These are phyloP conservation scores for Phytophthora pluvialis DNA, from an alignment of 352 stramenopile species.

Conservation along the genomic window DNA sequence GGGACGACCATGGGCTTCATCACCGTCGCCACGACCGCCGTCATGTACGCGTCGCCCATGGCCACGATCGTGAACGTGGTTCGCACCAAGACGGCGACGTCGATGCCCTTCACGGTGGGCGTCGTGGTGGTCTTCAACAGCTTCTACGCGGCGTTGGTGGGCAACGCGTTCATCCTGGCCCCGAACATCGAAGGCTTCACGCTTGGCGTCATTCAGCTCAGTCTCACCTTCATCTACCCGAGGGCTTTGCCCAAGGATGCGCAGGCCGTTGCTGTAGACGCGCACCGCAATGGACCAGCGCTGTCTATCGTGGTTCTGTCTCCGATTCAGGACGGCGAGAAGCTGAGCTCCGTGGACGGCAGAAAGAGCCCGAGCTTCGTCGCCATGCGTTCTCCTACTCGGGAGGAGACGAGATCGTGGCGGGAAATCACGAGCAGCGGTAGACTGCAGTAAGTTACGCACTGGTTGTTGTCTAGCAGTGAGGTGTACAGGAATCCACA, in stretches of 20 bases:
- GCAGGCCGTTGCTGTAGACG: neutral
- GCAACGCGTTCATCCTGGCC: constrained; percentile 43
- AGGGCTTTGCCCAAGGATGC: constrained; percentile 32
- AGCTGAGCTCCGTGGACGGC: constrained; percentile 8
- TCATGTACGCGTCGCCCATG: constrained; percentile 55
- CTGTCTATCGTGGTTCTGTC: constrained; percentile 23
- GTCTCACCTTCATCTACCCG: constrained; percentile 52
- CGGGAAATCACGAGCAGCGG: constrained; percentile 8
- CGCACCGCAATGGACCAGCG: constrained; percentile 7
- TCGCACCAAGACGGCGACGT: constrained; percentile 46
- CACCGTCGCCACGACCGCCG: constrained; percentile 42
- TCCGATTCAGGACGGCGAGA: constrained; percentile 27
- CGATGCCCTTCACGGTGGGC: constrained; percentile 57
- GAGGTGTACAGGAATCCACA: constrained; percentile 1
- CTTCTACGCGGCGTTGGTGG: constrained; percentile 44
- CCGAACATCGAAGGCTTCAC: constrained; percentile 39
- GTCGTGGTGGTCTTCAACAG: constrained; percentile 53
- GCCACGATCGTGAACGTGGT: constrained; percentile 47
- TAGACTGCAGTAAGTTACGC: constrained; percentile 11
- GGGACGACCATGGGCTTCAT: constrained; percentile 41
- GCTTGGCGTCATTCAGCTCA: constrained; percentile 40
- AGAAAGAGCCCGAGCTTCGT: constrained; percentile 22
- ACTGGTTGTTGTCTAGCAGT: neutral
- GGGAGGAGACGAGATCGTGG: constrained; percentile 19
- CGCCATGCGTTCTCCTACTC: constrained; percentile 21